Conservation (phyloP, 768 basidiomycete species). For the Podaxis mareebaensis region DNA sequence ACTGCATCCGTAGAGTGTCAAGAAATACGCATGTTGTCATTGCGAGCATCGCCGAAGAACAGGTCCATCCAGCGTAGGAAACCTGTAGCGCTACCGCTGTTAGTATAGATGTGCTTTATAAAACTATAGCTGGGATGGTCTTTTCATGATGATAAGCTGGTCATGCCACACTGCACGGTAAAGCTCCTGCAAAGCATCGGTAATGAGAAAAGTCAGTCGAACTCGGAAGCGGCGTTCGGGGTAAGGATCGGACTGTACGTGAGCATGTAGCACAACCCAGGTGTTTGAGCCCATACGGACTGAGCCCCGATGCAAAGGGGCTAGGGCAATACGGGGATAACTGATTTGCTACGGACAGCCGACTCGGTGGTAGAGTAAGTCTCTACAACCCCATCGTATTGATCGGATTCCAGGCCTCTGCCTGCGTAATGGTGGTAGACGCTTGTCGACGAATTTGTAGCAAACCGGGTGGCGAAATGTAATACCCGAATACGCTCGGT, state of each 20-base stretch:
- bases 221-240: background rate
- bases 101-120: background rate
- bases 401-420: no score
- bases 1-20: no score
- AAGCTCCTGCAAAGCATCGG: background rate
- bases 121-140: background rate
- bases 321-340: no score
- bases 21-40: no score
- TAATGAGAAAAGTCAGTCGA: background rate
- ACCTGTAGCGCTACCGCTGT: background rate
- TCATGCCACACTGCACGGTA: background rate
- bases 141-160: background rate
- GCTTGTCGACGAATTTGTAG: no score
- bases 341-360: no score
- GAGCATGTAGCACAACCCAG: background rate
- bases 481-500: background rate
- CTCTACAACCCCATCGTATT: no score
- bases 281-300: background rate
- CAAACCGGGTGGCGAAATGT: no score
- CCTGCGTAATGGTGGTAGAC: no score
- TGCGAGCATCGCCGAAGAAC: no score
- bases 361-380: no score
- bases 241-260: background rate
- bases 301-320: background rate
- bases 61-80: background rate